Conservation (phyloP, 2,329 filamentous ascomycete species). For the Apiospora rasikravindrae region DNA sequence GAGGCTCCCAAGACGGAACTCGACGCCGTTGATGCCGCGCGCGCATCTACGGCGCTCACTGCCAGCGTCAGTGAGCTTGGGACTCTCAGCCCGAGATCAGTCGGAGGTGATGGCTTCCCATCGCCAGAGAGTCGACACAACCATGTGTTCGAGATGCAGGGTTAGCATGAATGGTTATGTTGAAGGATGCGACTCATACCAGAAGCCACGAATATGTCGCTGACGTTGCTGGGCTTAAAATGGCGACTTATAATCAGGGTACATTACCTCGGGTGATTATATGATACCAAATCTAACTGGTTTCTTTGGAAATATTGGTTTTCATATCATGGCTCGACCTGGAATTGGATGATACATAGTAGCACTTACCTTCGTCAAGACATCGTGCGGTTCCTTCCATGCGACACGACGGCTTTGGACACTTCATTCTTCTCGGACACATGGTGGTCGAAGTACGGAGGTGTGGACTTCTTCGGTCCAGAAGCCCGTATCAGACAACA, state of each 20-base stretch:
- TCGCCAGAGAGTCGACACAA: constrained; percentile 13
- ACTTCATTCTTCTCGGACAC: not conserved
- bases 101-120: not conserved
- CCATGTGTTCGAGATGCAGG: constrained; percentile 1
- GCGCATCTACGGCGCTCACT: not conserved
- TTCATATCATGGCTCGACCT: no score
- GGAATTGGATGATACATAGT: no score
- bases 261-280: not conserved
- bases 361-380: no score
- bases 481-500: not conserved
- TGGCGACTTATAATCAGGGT: not conserved
- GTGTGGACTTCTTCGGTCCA: not conserved
- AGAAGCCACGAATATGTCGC: not conserved
- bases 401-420: no score
- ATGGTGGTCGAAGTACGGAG: not conserved
- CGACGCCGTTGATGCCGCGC: not conserved
- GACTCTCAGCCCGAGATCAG: not conserved
- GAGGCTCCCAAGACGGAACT: not conserved
- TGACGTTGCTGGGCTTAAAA: no score
- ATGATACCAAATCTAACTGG: not conserved
- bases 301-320: not conserved
- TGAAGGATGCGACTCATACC: not conserved
- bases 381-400: not conserved
- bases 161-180: not conserved
- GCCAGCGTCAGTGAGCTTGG: not conserved